A percentile compares a stretch with the other conserved stretches of the same genome.
phyloP scores from a whole-genome alignment of 305 asterid genomes.

The Fraxinus dipetala region DNA sequence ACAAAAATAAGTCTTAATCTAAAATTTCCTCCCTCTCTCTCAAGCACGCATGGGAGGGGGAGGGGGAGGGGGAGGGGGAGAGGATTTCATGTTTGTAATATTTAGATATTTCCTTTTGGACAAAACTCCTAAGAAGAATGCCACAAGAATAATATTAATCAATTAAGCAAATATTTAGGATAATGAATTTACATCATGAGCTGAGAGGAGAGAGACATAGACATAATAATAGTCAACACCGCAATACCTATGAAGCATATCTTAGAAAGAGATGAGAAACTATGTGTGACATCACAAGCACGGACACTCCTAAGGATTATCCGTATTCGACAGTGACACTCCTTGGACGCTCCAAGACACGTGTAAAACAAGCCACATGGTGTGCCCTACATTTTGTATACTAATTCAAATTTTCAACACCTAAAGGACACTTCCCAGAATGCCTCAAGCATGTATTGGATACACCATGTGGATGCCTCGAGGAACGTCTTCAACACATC shows the following conservation, averaged over 20 bases:
- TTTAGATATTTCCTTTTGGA: neutral
- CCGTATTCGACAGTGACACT: neutral
- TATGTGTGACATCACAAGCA: neutral
- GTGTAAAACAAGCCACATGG: neutral
- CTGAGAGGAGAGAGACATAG: neutral
- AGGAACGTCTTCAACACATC: neutral
- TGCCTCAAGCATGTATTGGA: neutral
- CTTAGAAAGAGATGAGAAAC: neutral
- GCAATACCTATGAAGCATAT: neutral
- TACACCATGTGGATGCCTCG: neutral
- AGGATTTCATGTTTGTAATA: neutral
- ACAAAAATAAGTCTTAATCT: neutral
- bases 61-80: neutral
- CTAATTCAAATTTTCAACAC: neutral
- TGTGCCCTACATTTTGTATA: neutral
- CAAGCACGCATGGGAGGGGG: neutral
- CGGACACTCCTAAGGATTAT: neutral
- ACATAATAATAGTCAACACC: neutral
- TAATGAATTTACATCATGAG: neutral
- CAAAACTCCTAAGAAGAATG: neutral
- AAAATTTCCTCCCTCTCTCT: neutral
- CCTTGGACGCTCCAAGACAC: neutral
- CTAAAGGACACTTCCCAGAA: neutral
- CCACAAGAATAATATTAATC: neutral
- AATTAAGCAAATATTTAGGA: neutral